These are phyloP conservation scores for Coemansia sp. DNA, from an alignment of 192 early-diverging fungal species.

Conservation along the genomic window DNA sequence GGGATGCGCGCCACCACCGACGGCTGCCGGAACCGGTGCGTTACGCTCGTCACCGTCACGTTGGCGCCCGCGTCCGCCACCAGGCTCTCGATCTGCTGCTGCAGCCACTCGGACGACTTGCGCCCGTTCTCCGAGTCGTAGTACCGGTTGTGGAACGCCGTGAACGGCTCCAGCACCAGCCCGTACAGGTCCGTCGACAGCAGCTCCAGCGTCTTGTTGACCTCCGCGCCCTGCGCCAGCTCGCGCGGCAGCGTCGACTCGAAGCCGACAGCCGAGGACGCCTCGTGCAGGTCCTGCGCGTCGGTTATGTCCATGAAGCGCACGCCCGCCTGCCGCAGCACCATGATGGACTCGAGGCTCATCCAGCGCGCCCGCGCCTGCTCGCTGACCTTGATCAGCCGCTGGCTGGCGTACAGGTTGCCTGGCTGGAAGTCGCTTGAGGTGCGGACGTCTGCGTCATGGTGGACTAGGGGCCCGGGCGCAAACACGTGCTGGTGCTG, in stretches of 20 bases:
- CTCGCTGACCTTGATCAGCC: slow-evolving; percentile 60
- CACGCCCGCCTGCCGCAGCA: slow-evolving; percentile 62
- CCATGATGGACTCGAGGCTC: slow-evolving; percentile 59
- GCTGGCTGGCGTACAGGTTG: slow-evolving; percentile 30
- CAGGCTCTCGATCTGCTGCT: slow-evolving; percentile 55
- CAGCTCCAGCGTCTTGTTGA: slow-evolving; percentile 56
- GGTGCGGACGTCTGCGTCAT: neutral
- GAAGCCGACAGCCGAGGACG: neutral
- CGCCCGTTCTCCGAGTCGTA: slow-evolving; percentile 73
- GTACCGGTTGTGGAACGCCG: slow-evolving; percentile 86
- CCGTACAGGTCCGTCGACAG: slow-evolving; percentile 70
- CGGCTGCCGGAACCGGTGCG: slow-evolving; percentile 81
- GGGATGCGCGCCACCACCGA: slow-evolving; percentile 85
- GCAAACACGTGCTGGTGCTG: slow-evolving; percentile 20
- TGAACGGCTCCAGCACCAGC: slow-evolving; percentile 69
- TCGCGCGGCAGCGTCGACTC: slow-evolving; percentile 50
- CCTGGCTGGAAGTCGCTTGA: slow-evolving; percentile 28
- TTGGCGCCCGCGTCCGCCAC: slow-evolving; percentile 34
- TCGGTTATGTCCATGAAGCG: slow-evolving; percentile 92
- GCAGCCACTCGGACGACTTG: slow-evolving; percentile 70
- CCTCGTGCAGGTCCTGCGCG: slow-evolving; percentile 49
- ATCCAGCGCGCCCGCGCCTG: slow-evolving; percentile 58
- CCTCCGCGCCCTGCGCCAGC: slow-evolving; percentile 59
- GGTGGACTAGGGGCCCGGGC: neutral
- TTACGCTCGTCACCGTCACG: slow-evolving; percentile 72